Base-by-base conservation (phyloP, 2,329 filamentous ascomycete genomes). In the Camillea tinctor region DNA sequence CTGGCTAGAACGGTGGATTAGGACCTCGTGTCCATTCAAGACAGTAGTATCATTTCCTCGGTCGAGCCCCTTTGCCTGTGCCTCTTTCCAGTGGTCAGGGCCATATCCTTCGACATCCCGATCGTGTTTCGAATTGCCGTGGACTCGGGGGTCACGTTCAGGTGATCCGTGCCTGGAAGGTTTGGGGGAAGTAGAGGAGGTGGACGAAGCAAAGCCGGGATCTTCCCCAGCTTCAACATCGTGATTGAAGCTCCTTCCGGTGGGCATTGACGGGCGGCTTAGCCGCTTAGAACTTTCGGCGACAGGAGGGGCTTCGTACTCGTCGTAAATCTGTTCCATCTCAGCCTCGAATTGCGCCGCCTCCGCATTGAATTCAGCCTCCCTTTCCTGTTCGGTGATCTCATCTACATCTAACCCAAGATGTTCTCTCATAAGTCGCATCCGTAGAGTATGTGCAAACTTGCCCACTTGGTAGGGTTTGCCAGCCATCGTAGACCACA, bases 361-460 rank as follows among this genome's bases (percentile, higher is more conserved):
- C 55, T 82, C 81, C 15, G 81, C 79, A 66, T 89, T 87, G 54
- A 86, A 74, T 68, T 93, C 88, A 24, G 85, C 85, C 66, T 86
- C 83, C 55, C 89, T 83, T 66, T 93, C 88, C 62, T 94, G 87
- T 71, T 95, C 92, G 71, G 91, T 86, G 61, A 97, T 88, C 70
- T 92, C 91, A 73, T 99, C 95, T 3, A 97, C 92, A 71, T 98
- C 93, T 48, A 98, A 80, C n/a, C 95, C 95, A 26, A 99, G 81
- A 78, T 99, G 95, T 76, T 99, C 95, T 64, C 94, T 86, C 95
- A 98, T 98, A 54, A 98, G 81, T 23, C 95, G 90, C 80, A 97
- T 88, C 26, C 95, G 92, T 56, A 99, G 84, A 0, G 92, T 95
- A 73, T 98, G 93, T 5, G 95, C 91, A 75, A 97, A 99, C 23